These are phyloP conservation scores for Lodderomyces margitis DNA, from an alignment of 1,139 yeast genomes.

Conservation along the genomic window DNA sequence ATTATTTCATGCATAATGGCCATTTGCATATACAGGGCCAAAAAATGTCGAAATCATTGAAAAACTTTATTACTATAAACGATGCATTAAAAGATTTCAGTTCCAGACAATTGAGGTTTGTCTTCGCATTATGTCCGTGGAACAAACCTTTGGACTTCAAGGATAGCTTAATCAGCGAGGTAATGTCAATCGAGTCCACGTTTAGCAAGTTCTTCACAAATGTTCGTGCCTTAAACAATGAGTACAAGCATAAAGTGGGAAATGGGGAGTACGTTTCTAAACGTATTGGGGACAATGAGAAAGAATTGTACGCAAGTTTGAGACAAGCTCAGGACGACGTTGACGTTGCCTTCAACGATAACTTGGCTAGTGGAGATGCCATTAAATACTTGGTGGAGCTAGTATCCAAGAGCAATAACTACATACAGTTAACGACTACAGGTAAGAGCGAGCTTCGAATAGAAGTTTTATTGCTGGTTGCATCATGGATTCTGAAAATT, in stretches of 20 bases:
- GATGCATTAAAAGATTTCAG: constrained; percentile 75
- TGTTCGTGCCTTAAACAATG: constrained; percentile 71
- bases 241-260: constrained; percentile 51
- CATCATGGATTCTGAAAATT: constrained; percentile 70
- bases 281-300: constrained; percentile 53
- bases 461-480: constrained; percentile 64
- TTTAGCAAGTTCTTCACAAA: constrained; percentile 80
- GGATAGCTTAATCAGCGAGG: constrained; percentile 73
- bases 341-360: constrained; percentile 83
- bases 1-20: constrained; percentile 94
- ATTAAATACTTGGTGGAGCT: constrained; percentile 64
- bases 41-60: constrained; percentile 93
- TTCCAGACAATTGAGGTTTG: constrained; percentile 81
- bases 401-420: constrained; percentile 68
- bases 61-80: constrained; percentile 91
- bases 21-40: constrained; percentile 98
- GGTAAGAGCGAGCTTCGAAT: constrained; percentile 52
- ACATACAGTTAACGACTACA: constrained; percentile 52
- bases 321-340: constrained; percentile 57
- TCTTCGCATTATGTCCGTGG: constrained; percentile 91
- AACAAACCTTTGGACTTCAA: constrained; percentile 90
- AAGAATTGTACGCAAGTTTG: constrained; percentile 52
- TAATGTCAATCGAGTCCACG: constrained; percentile 69
- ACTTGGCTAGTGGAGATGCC: constrained; percentile 75
- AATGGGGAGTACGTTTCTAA: constrained; percentile 52